phyloP scores from a whole-genome alignment of 2,329 filamentous ascomycete species.

The Fusarium sp. region DNA sequence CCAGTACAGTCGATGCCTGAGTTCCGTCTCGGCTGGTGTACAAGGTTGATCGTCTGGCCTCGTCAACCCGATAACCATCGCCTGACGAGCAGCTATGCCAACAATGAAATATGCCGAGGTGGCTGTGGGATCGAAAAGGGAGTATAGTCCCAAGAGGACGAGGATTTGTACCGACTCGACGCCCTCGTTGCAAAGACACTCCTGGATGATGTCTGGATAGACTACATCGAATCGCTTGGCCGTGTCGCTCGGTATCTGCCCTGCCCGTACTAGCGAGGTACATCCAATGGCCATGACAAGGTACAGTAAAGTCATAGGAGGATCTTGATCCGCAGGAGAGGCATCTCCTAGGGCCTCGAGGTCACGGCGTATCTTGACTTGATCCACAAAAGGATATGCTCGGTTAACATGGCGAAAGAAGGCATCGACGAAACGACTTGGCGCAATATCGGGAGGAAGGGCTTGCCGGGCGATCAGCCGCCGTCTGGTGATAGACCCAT shows the following conservation, averaged over 20 bases:
- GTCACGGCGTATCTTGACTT: conserved; percentile 49
- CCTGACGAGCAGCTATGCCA: conserved; percentile 55
- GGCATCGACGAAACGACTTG: conserved; percentile 54
- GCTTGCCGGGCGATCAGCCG: conserved; percentile 32
- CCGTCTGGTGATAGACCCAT: conserved; percentile 31
- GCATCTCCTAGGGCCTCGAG: conserved; percentile 48
- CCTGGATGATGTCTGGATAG: conserved; percentile 55
- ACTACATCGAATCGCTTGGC: conserved; percentile 51
- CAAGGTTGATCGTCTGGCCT: conserved; percentile 46
- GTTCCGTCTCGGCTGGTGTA: conserved; percentile 45
- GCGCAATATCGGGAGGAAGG: conserved; percentile 41
- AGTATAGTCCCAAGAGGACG: conserved; percentile 56
- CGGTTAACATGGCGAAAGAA: conserved; percentile 60
- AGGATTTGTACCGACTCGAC: conserved; percentile 56
- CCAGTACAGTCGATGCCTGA: conserved; percentile 58
- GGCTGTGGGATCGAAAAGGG: conserved; percentile 56
- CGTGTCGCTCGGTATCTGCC: conserved; percentile 52
- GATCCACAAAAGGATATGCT: conserved; percentile 59
- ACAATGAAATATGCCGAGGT: conserved; percentile 56
- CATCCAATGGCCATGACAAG: conserved; percentile 61
- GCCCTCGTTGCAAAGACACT: conserved; percentile 52
- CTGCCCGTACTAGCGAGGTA: conserved; percentile 57
- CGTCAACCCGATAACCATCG: conserved; percentile 53
- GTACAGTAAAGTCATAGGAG: conserved; percentile 51
- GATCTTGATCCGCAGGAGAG: conserved; percentile 43